Evolutionary conservation across 495 filamentous ascomycete species (phyloP).

Genomic region (Trichoderma erinaceum): DNA sequence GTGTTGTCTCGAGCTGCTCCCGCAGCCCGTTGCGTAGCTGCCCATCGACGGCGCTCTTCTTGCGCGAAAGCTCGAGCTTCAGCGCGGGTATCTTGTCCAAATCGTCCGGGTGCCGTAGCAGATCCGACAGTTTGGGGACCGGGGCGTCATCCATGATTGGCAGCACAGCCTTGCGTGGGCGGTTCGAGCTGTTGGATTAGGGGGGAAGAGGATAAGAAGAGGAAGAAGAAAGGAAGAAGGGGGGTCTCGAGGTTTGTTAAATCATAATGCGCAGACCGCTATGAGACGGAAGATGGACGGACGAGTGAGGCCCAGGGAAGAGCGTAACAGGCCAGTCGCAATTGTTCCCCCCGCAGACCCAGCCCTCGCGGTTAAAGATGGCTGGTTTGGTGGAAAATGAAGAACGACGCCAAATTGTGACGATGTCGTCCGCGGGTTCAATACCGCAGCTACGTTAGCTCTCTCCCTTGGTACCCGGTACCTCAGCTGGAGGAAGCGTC

Average conservation of each 20-base stretch:
- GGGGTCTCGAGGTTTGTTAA: not conserved
- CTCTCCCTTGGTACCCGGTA: not conserved
- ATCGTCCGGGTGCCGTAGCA: slow-evolving; percentile 70
- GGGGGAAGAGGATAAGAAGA: not conserved
- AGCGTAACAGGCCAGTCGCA: not conserved
- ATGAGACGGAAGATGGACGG: not conserved
- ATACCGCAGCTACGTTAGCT: not conserved
- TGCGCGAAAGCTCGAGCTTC: slow-evolving; percentile 88
- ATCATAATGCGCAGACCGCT: not conserved
- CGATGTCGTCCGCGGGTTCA: not conserved
- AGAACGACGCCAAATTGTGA: slow-evolving; percentile 7
- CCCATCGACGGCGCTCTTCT: slow-evolving; percentile 84
- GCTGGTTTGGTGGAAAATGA: not conserved
- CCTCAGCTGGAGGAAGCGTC: not conserved
- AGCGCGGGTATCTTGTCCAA: slow-evolving; percentile 89
- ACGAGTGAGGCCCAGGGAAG: not conserved
- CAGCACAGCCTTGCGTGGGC: not conserved
- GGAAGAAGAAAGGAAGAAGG: not conserved
- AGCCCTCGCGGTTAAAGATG: not conserved
- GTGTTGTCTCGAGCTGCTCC: slow-evolving; percentile 87
- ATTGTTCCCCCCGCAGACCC: slow-evolving; percentile 5
- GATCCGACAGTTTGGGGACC: slow-evolving; percentile 65
- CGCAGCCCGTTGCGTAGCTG: slow-evolving; percentile 81
- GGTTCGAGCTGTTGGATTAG: not conserved
- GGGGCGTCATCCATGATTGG: slow-evolving; percentile 37